Percentiles rank a stretch among this genome's conserved stretches.
Conservation (phyloP, 345 rosid genomes). For the Alliaria petiolata region DNA sequence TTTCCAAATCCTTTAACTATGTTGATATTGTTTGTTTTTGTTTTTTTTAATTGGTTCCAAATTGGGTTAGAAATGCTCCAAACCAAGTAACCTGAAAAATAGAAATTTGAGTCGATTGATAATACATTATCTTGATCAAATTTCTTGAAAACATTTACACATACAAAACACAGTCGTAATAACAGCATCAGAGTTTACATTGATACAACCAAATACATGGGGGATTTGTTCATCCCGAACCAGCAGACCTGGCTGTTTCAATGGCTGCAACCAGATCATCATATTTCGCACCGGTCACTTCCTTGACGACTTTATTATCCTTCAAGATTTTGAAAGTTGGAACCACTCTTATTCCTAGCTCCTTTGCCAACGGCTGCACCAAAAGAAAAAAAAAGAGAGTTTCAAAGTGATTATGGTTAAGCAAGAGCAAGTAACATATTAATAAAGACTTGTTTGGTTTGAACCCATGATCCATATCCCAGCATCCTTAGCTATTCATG, state of each 20-base stretch:
- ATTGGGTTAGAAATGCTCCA: too few relatives aligned
- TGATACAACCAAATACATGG: background rate
- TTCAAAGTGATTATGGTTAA: background rate
- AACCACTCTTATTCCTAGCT: conserved; percentile 90
- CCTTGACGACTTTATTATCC: conserved; percentile 61
- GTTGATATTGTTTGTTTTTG: too few relatives aligned
- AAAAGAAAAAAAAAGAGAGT: background rate
- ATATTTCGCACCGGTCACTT: conserved; percentile 83
- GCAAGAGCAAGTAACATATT: too few relatives aligned
- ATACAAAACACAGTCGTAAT: background rate
- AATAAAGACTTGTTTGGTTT: too few relatives aligned
- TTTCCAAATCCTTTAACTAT: too few relatives aligned
- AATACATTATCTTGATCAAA: too few relatives aligned
- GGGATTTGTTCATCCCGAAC: conserved; percentile 15
- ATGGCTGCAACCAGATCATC: conserved; percentile 72
- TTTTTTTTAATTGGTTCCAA: too few relatives aligned
- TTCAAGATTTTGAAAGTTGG: conserved; percentile 94
- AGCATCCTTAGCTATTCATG: too few relatives aligned
- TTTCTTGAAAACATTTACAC: conserved; percentile 13
- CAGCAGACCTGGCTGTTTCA: conserved; percentile 55
- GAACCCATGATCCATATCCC: too few relatives aligned
- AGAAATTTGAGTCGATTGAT: too few relatives aligned
- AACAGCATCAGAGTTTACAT: conserved; percentile 13
- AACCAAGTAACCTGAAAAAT: too few relatives aligned
- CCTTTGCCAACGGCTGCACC: conserved; percentile 85